Conservation (phyloP, 1,284 basidiomycete species). For the Puccinia polysora region DNA sequence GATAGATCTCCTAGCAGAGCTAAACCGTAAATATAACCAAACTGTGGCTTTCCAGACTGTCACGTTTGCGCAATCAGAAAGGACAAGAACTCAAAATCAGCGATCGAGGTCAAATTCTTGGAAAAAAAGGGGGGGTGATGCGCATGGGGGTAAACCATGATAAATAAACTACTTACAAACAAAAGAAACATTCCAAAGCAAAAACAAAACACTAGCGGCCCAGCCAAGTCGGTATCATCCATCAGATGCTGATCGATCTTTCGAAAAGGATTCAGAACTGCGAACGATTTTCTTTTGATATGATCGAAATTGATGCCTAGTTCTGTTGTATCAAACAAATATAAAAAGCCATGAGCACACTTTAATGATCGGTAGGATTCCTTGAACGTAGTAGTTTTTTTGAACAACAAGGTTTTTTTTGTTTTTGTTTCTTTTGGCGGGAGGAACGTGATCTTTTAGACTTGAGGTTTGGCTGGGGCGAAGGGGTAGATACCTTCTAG, state of each 20-base stretch:
- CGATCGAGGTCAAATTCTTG: constrained; percentile 2
- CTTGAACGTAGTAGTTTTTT: background rate
- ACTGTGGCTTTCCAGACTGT: constrained; percentile 95
- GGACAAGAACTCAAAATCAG: background rate
- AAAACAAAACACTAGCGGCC: constrained; percentile 88
- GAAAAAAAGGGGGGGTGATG: background rate
- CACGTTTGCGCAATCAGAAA: background rate
- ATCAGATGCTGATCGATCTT: constrained; percentile 89
- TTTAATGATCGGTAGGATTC: constrained; percentile 46
- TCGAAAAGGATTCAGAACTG: constrained; percentile 87
- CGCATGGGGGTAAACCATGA: background rate
- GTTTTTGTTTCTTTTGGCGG: background rate
- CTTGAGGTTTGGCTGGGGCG: no score
- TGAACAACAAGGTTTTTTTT: background rate
- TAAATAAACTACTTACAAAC: constrained; percentile 63
- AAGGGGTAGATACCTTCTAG: constrained; percentile 66
- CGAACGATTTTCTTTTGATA: constrained; percentile 86
- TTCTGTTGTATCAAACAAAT: constrained; percentile 59
- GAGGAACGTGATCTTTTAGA: no score
- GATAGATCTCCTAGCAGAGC: constrained; percentile 88
- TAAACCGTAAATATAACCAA: constrained; percentile 98
- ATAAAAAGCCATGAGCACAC: background rate
- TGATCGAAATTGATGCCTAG: constrained; percentile 96
- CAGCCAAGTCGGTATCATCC: constrained; percentile 98
- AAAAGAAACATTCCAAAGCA: constrained; percentile 87